Conservation (phyloP, 2,329 filamentous ascomycete genomes). For the Parastagonospora nodorum region DNA sequence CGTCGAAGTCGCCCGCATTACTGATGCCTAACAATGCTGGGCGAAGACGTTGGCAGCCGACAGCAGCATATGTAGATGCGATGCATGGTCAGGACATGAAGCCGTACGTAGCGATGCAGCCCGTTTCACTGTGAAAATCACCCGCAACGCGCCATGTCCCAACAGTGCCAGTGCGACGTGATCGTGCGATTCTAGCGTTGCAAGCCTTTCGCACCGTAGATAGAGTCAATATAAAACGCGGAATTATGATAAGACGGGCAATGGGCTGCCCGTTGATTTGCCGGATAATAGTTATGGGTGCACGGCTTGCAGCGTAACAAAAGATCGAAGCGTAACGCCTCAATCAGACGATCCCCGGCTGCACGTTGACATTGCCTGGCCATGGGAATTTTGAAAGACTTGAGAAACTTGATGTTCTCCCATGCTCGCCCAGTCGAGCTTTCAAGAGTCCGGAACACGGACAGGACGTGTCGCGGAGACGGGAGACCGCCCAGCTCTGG, state of each 20-base stretch:
- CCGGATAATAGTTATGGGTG: not conserved
- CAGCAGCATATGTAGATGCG: no score
- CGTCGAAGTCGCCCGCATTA: no score
- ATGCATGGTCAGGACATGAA: no score
- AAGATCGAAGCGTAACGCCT: not conserved
- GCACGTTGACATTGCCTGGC: not conserved
- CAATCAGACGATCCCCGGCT: not conserved
- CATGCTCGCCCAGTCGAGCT: constrained; percentile 5
- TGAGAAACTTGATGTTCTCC: not conserved
- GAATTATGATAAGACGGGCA: not conserved
- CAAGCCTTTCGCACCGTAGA: not conserved
- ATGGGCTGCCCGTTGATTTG: not conserved
- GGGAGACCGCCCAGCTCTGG: constrained; percentile 9
- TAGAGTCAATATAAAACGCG: not conserved
- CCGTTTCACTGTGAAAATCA: not conserved
- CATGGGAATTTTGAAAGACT: not conserved
- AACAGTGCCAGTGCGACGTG: not conserved
- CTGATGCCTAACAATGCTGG: no score
- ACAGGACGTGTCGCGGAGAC: constrained; percentile 8
- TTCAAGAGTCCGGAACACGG: constrained; percentile 3
- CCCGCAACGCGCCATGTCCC: not conserved
- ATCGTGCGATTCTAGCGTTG: not conserved
- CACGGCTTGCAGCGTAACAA: not conserved
- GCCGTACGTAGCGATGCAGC: no score
- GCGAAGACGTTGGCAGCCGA: no score